phyloP scores from a whole-genome alignment of 345 rosid genomes.

The Gossypium mustelinum region DNA sequence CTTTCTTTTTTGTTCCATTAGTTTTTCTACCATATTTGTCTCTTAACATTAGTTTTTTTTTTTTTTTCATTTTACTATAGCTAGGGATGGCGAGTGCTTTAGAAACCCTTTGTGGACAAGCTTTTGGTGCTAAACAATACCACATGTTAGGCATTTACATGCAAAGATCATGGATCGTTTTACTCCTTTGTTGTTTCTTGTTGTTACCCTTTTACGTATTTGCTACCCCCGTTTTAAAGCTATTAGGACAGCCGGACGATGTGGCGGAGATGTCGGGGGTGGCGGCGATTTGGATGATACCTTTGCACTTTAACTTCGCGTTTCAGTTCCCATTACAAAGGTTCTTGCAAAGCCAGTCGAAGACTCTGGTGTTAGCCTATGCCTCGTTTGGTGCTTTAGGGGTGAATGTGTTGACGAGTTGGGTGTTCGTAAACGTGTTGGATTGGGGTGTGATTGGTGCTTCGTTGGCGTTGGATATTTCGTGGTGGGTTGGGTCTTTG shows the following conservation, averaged over 20 bases:
- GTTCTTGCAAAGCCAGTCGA: slow-evolving; percentile 63
- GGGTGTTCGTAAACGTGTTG: slow-evolving; percentile 43
- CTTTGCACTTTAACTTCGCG: slow-evolving; percentile 58
- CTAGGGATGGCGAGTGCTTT: slow-evolving; percentile 78
- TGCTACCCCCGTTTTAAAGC: slow-evolving; percentile 54
- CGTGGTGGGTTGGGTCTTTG: slow-evolving; percentile 57
- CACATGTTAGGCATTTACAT: slow-evolving; percentile 60
- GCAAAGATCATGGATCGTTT: slow-evolving; percentile 70
- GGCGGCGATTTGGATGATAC: slow-evolving; percentile 47
- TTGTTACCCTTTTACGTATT: slow-evolving; percentile 48
- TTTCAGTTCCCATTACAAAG: slow-evolving; percentile 54
- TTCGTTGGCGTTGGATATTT: slow-evolving; percentile 42
- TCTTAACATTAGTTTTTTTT: neutral
- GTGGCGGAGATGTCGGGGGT: slow-evolving; percentile 56
- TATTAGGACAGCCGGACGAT: slow-evolving; percentile 57
- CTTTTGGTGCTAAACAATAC: slow-evolving; percentile 59
- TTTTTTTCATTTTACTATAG: slow-evolving; percentile 18
- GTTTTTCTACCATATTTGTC: neutral
- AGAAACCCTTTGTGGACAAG: slow-evolving; percentile 74
- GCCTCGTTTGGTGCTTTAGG: slow-evolving; percentile 28
- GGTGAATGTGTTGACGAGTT: slow-evolving; percentile 40
- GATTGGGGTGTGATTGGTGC: slow-evolving; percentile 53
- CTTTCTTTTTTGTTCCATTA: too few relatives aligned
- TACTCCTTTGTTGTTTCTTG: slow-evolving; percentile 40
- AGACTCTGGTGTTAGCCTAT: slow-evolving; percentile 44